Percentiles rank a stretch among this genome's conserved stretches.
Evolutionary conservation across 192 early-diverging fungal species (phyloP).

Genomic region (Backusella circina): DNA sequence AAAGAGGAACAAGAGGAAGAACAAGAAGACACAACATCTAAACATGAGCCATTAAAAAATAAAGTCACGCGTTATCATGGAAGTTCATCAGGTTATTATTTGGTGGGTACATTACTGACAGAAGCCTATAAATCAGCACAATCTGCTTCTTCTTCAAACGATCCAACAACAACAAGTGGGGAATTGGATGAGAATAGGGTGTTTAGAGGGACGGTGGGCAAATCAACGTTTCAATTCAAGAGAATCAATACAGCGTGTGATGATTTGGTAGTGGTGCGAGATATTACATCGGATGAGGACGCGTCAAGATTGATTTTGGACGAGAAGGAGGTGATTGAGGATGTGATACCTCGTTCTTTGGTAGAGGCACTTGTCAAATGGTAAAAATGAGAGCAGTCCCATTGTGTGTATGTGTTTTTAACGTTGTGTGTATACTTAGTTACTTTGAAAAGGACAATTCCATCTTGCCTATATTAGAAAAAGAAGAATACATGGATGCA

Average conservation of each 20-base stretch:
- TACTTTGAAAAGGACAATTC: slow-evolving; percentile 17
- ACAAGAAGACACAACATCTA: neutral
- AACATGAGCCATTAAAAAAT: neutral
- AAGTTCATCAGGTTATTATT: slow-evolving; percentile 28
- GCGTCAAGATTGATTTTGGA: neutral
- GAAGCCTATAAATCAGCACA: neutral
- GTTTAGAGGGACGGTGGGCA: neutral
- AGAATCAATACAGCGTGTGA: slow-evolving; percentile 12
- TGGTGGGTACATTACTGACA: slow-evolving; percentile 16
- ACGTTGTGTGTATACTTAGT: neutral
- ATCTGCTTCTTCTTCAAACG: neutral
- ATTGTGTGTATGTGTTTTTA: neutral
- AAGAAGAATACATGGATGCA: slow-evolving; percentile 12
- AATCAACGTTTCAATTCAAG: neutral
- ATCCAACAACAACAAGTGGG: neutral
- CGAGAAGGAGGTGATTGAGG: slow-evolving; percentile 4
- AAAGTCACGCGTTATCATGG: slow-evolving; percentile 26
- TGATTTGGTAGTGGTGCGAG: slow-evolving; percentile 24
- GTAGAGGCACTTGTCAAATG: neutral
- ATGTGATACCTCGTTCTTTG: slow-evolving; percentile 9
- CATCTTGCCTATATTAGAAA: slow-evolving; percentile 18
- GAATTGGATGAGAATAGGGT: neutral
- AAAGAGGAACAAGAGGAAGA: neutral
- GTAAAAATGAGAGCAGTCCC: neutral
- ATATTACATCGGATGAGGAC: slow-evolving; percentile 2